These are phyloP conservation scores for Coemansia sp. DNA, from an alignment of 192 early-diverging fungal species.

Conservation along the genomic window DNA sequence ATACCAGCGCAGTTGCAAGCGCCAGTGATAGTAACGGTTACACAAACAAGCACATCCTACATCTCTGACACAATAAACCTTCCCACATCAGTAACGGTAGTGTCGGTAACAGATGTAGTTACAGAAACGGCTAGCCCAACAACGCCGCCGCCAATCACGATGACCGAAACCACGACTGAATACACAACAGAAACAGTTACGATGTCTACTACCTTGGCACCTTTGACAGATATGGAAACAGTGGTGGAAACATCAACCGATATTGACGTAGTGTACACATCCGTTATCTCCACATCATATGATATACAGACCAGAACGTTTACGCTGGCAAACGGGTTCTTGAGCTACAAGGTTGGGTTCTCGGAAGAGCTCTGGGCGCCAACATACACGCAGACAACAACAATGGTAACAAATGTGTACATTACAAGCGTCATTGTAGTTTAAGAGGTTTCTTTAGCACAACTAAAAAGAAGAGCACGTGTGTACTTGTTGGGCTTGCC, in stretches of 20 bases:
- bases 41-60: constrained; percentile 1
- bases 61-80: constrained; percentile 4
- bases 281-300: constrained; percentile 5
- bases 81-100: neutral
- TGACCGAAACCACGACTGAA: constrained; percentile 9
- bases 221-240: neutral
- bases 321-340: constrained; percentile 3
- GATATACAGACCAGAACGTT: constrained; percentile 10
- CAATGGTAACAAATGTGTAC: neutral
- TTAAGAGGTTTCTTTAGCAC: neutral
- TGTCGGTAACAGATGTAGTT: constrained; percentile 1
- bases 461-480: no score
- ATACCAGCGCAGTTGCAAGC: neutral
- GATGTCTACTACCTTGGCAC: neutral
- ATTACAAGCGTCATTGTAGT: neutral
- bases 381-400: neutral
- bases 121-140: constrained; percentile 14
- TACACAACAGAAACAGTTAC: constrained; percentile 4
- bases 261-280: neutral
- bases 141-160: neutral
- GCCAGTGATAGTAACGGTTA: neutral
- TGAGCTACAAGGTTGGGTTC: constrained; percentile 8
- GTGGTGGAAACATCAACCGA: constrained; percentile 7
- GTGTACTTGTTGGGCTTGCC: neutral
- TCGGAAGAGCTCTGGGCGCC: neutral